Evolutionary conservation across 305 asterid species (phyloP).

Genomic region (Fraxinus sp.): DNA sequence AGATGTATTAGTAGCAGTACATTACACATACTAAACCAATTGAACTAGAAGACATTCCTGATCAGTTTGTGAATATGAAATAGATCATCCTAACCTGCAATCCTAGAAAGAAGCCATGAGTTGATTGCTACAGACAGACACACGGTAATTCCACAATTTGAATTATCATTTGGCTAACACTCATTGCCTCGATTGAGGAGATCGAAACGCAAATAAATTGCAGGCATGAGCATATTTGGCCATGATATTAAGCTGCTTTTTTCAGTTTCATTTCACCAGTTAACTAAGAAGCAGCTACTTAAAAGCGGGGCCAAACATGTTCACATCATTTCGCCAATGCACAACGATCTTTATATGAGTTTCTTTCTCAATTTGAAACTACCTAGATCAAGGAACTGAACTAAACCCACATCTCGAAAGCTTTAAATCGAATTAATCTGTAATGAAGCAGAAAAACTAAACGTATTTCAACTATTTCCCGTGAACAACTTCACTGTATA

Average conservation of each 20-base stretch:
- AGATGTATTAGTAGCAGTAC: not conserved
- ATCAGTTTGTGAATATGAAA: not conserved
- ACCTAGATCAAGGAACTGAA: not conserved
- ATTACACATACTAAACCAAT: not conserved
- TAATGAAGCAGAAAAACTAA: conserved; percentile 3
- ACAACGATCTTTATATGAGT: not conserved
- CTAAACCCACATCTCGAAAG: conserved; percentile 13
- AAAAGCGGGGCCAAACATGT: not conserved
- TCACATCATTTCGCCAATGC: not conserved
- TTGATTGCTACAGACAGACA: not conserved
- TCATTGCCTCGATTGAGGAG: conserved; percentile 22
- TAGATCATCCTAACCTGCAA: not conserved
- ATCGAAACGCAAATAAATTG: conserved; percentile 5
- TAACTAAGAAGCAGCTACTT: not conserved
- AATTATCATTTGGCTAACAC: conserved; percentile 1
- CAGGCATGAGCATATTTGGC: not conserved
- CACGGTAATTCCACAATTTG: not conserved
- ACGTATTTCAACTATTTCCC: not conserved
- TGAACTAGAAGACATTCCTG: not conserved
- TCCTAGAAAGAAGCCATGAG: not conserved
- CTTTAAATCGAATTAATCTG: not conserved
- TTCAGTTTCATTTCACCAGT: not conserved
- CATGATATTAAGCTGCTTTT: not conserved
- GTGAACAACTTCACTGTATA: conserved; percentile 7
- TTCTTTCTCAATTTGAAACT: conserved; percentile 14